Evolutionary conservation across 202 grass and related monocot species (phyloP), one percentile per base, ranked within the genome.

Genomic region (Digitaria exilis): DNA sequence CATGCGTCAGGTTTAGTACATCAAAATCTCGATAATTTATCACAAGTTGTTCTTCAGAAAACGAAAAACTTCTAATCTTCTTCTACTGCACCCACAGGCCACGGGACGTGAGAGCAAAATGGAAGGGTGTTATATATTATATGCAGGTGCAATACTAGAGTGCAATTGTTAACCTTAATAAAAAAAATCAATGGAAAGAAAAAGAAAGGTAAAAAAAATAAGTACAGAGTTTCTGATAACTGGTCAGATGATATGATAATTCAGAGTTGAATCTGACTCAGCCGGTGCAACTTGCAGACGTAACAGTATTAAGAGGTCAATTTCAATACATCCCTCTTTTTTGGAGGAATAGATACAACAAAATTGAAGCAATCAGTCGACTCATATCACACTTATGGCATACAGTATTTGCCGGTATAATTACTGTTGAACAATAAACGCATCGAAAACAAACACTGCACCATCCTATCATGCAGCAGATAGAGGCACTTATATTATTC

Each of bases 1-100:
- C 67, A 69, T 74, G 29, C 41, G 4, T 61, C 28, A 39, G 50
- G 65, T 71, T 71, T 69, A 11, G 66, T 65, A 54, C 69, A 69
- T 52, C 50, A 26, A 75, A 43, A 45, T 48, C 54, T 82, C 51
- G 4, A 50, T 43, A 60, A 39, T 76, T 75, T 78, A 76, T 78
- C 31, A 5, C 9, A 16, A 21, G 4, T 55, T 73, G 49, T 71
- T 60, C 55, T 73, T 82, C 18, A 18, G 39, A 76, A 30, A 77
- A 78, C 42, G n/a, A 51, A 15, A 49, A 42, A 8, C 7, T 3
- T 37, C 30, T 48, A 50, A 49, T 21, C 44, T 4, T 52, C 16
- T 26, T 58, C 2, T 56, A 56, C 22, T 48, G 56, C n/a, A 17
- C 17, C 49, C 71, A 62, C n/a, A 84, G 4, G 14, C 49, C 71